Base-by-base conservation (phyloP, 805 yeast genomes). In the Hanseniaspora lindneri region DNA sequence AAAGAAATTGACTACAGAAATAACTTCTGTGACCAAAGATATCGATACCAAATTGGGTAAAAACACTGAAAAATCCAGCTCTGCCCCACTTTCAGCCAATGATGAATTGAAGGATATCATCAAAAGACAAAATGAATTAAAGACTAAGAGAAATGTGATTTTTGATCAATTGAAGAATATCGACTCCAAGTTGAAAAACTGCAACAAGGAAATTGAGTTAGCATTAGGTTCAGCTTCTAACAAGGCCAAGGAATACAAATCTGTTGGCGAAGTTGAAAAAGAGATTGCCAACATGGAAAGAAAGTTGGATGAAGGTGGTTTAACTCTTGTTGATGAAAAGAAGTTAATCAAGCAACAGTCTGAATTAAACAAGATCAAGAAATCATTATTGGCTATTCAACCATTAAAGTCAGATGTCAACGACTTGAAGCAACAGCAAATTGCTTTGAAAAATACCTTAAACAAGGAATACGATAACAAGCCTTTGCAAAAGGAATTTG, bases 241-340 rank as follows among this genome's bases (percentile, higher is more conserved):
- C 37, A 58, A 60, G 46, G 84, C 82, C 68, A 72, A 75, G 66
- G 75, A 69, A 55, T 88, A 76, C 73, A 79, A 79, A 63, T 67
- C 71, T 41, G 75, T 73, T 52, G 79, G 68, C 32, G 94, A 83
- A 54, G 80, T 83, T 55, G 87, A 83, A 56, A 69, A 69, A 51
- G 77, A 80, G 64, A 72, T 83, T 59, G 61, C 63, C 51, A 70
- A 70, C 55, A 75, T 86, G 60, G 96, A 92, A 63, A 74, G 72
- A 37, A 70, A 74, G 55, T 80, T 92, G 53, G 84, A 83, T 49
- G 67, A 82, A 44, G 97, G 97, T 54, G 66, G 73, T 40, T 72
- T 92, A 62, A 76, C 84, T 58, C 77, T 92, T 60, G 96, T 87
- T 47, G 95, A 89, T 54, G 99, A 92, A 74, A 81, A 85, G 70